Evolutionary conservation across 225 moss, liverwort and hornwort species (phyloP).

Genomic region (Bryoerythrophyllum caledonicum): DNA sequence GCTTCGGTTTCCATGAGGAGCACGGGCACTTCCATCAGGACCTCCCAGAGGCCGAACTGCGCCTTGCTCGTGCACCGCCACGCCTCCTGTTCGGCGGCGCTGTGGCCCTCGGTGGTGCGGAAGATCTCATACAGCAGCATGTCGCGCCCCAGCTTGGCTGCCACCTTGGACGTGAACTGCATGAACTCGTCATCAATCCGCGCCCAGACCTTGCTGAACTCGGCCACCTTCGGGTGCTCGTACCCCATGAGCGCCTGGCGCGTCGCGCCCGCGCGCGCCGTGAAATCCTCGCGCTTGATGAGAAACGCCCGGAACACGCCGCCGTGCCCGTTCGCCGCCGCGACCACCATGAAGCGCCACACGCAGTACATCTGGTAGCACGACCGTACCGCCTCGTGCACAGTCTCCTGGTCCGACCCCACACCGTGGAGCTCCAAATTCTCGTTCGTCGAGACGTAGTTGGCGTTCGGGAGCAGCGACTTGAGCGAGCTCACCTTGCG

Average conservation of each 20-base stretch:
- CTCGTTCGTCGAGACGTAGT: slow-evolving; percentile 21
- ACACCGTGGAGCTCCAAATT: slow-evolving; percentile 32
- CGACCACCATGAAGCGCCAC: slow-evolving; percentile 42
- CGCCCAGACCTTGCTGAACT: slow-evolving; percentile 13
- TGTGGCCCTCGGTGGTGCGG: not conserved
- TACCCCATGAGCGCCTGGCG: slow-evolving; percentile 33
- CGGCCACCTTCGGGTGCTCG: slow-evolving; percentile 28
- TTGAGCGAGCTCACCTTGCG: slow-evolving; percentile 22
- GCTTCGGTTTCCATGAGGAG: slow-evolving; percentile 48
- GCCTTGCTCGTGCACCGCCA: slow-evolving; percentile 42
- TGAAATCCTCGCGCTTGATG: slow-evolving; percentile 31
- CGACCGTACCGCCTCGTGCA: slow-evolving; percentile 46
- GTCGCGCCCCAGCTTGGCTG: slow-evolving; percentile 42
- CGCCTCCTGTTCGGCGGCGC: not conserved
- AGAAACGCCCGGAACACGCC: slow-evolving; percentile 41
- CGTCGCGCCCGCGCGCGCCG: slow-evolving; percentile 14
- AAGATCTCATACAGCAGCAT: slow-evolving; percentile 43
- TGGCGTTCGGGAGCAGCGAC: slow-evolving; percentile 29
- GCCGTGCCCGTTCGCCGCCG: slow-evolving; percentile 34
- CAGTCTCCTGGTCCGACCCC: slow-evolving; percentile 28
- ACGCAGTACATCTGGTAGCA: slow-evolving; percentile 44
- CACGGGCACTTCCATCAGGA: slow-evolving; percentile 43
- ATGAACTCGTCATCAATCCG: slow-evolving; percentile 37
- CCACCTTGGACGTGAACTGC: slow-evolving; percentile 32
- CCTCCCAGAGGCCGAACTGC: slow-evolving; percentile 58